Base-by-base conservation (phyloP, 495 filamentous ascomycete genomes). In the Podospora pseudopauciseta region DNA sequence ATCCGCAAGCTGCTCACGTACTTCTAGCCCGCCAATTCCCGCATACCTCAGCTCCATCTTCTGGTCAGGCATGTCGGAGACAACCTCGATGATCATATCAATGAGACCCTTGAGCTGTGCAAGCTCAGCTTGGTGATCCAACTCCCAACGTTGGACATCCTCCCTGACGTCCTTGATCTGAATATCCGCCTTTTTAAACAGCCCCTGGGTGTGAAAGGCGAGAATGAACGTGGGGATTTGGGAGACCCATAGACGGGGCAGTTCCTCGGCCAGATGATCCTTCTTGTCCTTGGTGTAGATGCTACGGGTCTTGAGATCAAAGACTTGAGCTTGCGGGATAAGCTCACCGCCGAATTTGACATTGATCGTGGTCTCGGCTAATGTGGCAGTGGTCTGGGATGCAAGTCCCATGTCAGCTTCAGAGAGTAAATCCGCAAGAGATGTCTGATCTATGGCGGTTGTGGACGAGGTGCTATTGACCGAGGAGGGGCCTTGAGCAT, bases 241-340 rank as follows among this genome's bases (percentile, higher is more conserved):
- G 1, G 79, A 69, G 0, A 90, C 30, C 88, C 88, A 91, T 6
- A 91, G 79, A 1, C 86, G 79, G 4, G 84, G 82, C 15, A 88
- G 70, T 54, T 86, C 79, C 2, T 86, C 83, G 2, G 57, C 67
- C 7, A 82, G 69, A 26, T 76, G 72, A 27, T 76, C 68, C n/a
- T 65, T 65, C 9, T 60, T 58, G 44, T 9, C 13, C 23, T 61
- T 71, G 26, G 71, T 72, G 32, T 78, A 77, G 56, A 80, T 72
- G 23, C 80, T 82, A 9, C 87, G 83, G 0, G 90, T 92, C 70
- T 91, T 91, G 61, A 92, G 77, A 65, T 91, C 89, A 71, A 91
- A 87, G n/a, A 90, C 75, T 9, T 80, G 75, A 4, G 74, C 34
- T 63, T 89, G 88, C 9, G 81, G 78, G 5, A 85, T 64, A 23